Conservation (phyloP, 2,329 filamentous ascomycete species). For the Sclerotinia sclerotiorum region DNA sequence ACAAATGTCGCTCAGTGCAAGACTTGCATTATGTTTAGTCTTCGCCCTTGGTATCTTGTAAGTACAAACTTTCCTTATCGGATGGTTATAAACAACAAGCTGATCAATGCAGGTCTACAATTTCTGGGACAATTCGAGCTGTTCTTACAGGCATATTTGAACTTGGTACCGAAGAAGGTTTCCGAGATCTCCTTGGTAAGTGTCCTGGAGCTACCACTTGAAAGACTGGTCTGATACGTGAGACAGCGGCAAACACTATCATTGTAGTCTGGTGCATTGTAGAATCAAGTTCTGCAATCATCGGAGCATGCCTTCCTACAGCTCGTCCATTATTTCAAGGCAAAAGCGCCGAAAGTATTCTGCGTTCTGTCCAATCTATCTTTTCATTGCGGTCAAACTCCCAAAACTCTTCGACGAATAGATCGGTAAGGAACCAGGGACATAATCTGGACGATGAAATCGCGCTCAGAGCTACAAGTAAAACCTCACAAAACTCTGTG, state of each 20-base stretch:
- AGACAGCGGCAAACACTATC: neutral
- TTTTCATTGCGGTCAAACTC: no score
- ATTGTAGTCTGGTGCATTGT: constrained; percentile 5
- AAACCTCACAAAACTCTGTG: no score
- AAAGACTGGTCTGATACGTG: neutral
- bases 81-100: no score
- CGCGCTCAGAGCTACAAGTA: no score
- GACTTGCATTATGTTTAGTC: neutral
- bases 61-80: neutral
- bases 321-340: neutral
- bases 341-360: neutral
- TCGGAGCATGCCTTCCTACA: constrained; percentile 9
- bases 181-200: constrained; percentile 1
- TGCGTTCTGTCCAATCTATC: neutral
- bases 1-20: neutral
- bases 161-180: neutral
- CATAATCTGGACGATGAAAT: no score
- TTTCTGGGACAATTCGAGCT: neutral
- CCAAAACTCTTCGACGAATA: no score
- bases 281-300: neutral
- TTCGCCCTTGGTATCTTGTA: neutral
- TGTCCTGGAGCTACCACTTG: neutral
- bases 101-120: neutral
- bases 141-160: neutral
- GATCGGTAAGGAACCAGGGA: no score